phyloP scores from a whole-genome alignment of 805 yeast species.

The Lipomyces kockii region DNA sequence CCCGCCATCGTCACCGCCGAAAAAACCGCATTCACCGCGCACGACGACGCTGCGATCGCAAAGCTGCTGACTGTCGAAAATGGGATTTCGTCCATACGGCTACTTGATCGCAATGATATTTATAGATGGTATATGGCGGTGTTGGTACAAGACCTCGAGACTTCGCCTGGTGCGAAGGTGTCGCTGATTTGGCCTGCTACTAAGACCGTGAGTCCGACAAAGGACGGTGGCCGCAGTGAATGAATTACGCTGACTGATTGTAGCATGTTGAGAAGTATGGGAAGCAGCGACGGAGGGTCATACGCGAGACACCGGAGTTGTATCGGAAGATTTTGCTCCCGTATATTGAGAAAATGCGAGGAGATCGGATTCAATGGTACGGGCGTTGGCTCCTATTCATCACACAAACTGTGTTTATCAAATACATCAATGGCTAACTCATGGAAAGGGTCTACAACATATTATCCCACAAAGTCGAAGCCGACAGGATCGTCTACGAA shows the following conservation, averaged over 20 bases:
- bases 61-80: neutral
- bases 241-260: neutral
- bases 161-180: constrained; percentile 66
- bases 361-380: constrained; percentile 78
- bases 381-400: neutral
- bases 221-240: neutral
- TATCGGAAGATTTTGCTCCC: constrained; percentile 69
- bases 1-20: constrained; percentile 75
- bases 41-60: constrained; percentile 18
- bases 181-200: constrained; percentile 90
- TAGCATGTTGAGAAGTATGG: constrained; percentile 77
- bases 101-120: constrained; percentile 74
- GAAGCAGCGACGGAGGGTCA: constrained; percentile 61
- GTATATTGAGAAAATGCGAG: constrained; percentile 74
- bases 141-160: constrained; percentile 51
- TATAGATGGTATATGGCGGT: constrained; percentile 78
- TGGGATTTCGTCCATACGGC: constrained; percentile 38
- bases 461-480: constrained; percentile 77
- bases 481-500: constrained; percentile 75
- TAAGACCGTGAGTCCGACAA: constrained; percentile 45
- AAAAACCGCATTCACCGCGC: constrained; percentile 62
- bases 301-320: constrained; percentile 80
- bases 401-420: too few relatives aligned
- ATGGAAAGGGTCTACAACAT: constrained; percentile 67
- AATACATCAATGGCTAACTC: neutral